Evolutionary conservation across 2,329 filamentous ascomycete species (phyloP).

Genomic region (Monascus ruber): DNA sequence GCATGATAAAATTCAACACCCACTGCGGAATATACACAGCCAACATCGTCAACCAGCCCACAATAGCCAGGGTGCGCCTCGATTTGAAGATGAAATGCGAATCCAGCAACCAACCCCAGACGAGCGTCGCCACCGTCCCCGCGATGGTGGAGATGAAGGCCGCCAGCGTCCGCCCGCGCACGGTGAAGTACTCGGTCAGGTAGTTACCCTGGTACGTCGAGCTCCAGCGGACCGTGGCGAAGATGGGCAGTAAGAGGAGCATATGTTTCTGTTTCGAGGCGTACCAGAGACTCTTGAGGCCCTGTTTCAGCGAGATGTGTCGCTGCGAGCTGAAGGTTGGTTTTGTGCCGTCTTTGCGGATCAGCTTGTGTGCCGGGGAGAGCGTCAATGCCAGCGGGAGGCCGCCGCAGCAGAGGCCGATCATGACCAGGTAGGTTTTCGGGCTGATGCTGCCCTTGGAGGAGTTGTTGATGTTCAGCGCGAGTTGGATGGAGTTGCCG

Average conservation of each 20-base stretch:
- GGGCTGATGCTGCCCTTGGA: slow-evolving; percentile 34
- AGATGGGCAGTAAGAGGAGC: slow-evolving; percentile 36
- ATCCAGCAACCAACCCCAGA: slow-evolving; percentile 1
- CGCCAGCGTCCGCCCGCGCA: neutral
- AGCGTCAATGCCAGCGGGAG: slow-evolving; percentile 34
- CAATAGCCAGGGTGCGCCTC: neutral
- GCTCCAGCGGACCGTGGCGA: slow-evolving; percentile 41
- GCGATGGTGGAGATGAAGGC: neutral
- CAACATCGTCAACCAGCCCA: neutral
- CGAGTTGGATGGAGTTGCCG: slow-evolving; percentile 39
- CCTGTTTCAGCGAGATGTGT: slow-evolving; percentile 2
- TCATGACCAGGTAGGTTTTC: slow-evolving; percentile 28
- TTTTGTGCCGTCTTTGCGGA: slow-evolving; percentile 27
- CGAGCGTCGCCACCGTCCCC: neutral
- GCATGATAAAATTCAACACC: neutral
- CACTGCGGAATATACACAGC: neutral
- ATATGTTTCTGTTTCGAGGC: slow-evolving; percentile 35
- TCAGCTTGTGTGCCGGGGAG: slow-evolving; percentile 34
- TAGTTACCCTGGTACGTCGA: slow-evolving; percentile 41
- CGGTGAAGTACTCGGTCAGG: slow-evolving; percentile 1
- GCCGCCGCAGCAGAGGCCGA: slow-evolving; percentile 34
- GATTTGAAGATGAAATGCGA: neutral
- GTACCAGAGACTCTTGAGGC: slow-evolving; percentile 23
- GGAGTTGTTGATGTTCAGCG: slow-evolving; percentile 33
- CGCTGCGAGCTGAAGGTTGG: neutral